Evolutionary conservation across 1,284 basidiomycete species (phyloP), one percentile per base, ranked within the genome.

Genomic region (Volvariella volvacea): DNA sequence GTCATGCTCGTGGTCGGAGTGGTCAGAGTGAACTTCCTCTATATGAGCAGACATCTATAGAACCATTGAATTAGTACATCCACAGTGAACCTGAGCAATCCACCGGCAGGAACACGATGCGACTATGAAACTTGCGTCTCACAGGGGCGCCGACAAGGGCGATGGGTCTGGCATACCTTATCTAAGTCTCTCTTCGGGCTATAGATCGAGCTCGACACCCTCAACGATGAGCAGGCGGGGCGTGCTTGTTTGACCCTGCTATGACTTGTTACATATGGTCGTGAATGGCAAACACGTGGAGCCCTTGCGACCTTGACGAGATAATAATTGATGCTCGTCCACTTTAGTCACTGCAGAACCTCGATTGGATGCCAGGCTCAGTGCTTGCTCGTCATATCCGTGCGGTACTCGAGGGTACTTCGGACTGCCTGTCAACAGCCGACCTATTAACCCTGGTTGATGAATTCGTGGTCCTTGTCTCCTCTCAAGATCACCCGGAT

Each of bases 11-110:
- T 82, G 76, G 61, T 79, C 78, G 51, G 81, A 83, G 67, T 87
- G 82, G 69, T 88, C 85, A 48, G 83, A 84, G 49, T 63, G 59
- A 54, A 92, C 68, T 73, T 92, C 89, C 70, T 92, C 88, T 61
- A 91, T 86, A 55, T n/a, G n/a, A n/a, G 78, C 79, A 51, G 81
- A 81, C 84, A 86, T 86, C 81, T 83, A 53, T 17, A 36, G 34
- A 48, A 52, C 46, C 44, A 42, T 44, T 41, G 51, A 46, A 51
- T 61, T 43, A 55, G 12, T 59, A 58, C 70, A 76, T 72, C 73
- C 53, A 43, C 22, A 47, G 36, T 41, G 21, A 39, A 45, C 22
- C 30, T 16, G 14, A 32, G 9, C 30, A 54, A 61, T 61, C 60
- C 60, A 61, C 39, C 51, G 50, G 55, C 51, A 55, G 47, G 49